phyloP scores from a whole-genome alignment of 2,329 filamentous ascomycete genomes.

The Colletotrichum tanaceti region DNA sequence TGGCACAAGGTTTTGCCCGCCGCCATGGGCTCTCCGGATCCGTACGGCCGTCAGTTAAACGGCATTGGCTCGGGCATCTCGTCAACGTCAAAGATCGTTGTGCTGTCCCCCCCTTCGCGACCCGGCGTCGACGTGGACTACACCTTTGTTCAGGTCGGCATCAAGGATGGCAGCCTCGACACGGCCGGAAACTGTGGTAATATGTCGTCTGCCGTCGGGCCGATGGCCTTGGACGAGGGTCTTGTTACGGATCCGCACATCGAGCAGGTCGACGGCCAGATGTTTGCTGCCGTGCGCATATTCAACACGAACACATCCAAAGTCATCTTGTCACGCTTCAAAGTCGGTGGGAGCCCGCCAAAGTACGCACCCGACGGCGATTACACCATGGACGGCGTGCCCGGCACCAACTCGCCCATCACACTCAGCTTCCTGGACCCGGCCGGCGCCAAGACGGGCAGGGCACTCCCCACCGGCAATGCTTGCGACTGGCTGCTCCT shows the following conservation, averaged over 20 bases:
- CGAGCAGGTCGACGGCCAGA: constrained; percentile 22
- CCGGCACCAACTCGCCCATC: constrained; percentile 51
- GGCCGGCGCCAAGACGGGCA: constrained; percentile 56
- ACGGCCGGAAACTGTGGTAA: constrained; percentile 72
- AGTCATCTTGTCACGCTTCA: constrained; percentile 53
- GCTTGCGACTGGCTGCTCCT: constrained; percentile 49
- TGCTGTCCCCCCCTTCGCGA: constrained; percentile 60
- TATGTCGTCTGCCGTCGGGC: constrained; percentile 68
- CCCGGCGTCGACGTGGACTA: constrained; percentile 66
- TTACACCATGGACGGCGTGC: constrained; percentile 55
- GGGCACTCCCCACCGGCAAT: constrained; percentile 53
- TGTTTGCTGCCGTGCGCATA: constrained; percentile 43
- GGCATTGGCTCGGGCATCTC: constrained; percentile 40
- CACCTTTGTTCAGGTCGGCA: constrained; percentile 69
- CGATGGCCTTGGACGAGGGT: constrained; percentile 65
- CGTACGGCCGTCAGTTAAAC: constrained; percentile 41
- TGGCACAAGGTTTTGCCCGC: constrained; percentile 48
- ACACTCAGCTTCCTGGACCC: constrained; percentile 54
- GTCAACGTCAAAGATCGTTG: constrained; percentile 64
- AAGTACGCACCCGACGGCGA: constrained; percentile 48
- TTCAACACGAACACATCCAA: constrained; percentile 49
- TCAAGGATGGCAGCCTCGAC: constrained; percentile 65
- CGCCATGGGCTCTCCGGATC: constrained; percentile 47
- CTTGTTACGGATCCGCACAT: constrained; percentile 49
- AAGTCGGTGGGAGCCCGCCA: constrained; percentile 44